These are phyloP conservation scores for Phascolomyces articulosus DNA, from an alignment of 371 early-diverging fungal genomes.

Conservation along the genomic window DNA sequence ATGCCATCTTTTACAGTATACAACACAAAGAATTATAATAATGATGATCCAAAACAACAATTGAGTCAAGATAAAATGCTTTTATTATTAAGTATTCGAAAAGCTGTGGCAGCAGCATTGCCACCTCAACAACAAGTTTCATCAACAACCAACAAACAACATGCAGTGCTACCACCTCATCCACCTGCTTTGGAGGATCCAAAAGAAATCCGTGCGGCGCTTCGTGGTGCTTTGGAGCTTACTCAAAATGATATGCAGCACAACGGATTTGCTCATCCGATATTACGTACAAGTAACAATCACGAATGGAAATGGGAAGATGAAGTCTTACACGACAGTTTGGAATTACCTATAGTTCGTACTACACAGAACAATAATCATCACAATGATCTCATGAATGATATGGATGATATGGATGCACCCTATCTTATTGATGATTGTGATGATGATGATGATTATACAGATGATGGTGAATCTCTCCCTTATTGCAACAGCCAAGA, in stretches of 20 bases:
- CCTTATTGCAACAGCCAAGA: neutral
- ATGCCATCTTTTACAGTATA: neutral
- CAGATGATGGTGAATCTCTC: neutral
- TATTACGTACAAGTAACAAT: neutral
- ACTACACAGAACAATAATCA: neutral
- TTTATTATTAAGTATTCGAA: constrained; percentile 5
- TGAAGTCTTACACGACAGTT: constrained; percentile 14
- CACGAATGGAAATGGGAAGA: constrained; percentile 23
- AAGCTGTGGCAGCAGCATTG: constrained; percentile 5
- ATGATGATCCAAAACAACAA: neutral
- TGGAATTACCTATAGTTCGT: neutral
- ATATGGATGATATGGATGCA: neutral
- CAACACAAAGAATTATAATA: neutral
- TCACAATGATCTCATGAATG: neutral
- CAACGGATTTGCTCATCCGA: constrained; percentile 8
- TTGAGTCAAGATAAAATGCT: neutral
- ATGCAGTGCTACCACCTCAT: neutral
- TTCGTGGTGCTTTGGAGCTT: constrained; percentile 30
- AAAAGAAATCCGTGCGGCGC: constrained; percentile 27
- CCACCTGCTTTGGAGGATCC: constrained; percentile 8
- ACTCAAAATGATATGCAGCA: constrained; percentile 33
- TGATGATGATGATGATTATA: neutral
- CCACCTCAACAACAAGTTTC: neutral
- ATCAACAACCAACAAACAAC: neutral
- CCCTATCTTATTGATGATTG: constrained; percentile 1